These are phyloP conservation scores for Oryza glaberrima DNA, from an alignment of 176 grass and related monocot genomes.

Conservation along the genomic window DNA sequence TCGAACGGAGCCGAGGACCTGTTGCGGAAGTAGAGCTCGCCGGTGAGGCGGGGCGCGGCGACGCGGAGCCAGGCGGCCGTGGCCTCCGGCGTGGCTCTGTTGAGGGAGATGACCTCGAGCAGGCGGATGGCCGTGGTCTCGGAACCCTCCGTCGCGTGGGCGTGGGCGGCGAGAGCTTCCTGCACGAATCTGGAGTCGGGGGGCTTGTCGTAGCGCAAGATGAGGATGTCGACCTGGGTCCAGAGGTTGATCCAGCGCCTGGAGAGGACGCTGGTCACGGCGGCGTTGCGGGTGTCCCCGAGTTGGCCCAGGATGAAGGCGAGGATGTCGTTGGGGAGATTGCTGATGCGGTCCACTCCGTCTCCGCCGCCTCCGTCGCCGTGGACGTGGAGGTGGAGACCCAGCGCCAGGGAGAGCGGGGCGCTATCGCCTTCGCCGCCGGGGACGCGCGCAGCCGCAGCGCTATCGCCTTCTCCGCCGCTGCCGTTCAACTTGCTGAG, in stretches of 20 bases:
- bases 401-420: background rate
- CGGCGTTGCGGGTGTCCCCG: background rate
- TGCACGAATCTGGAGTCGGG: background rate
- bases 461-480: background rate
- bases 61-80: background rate
- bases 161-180: background rate
- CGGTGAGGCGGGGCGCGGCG: conserved; percentile 3
- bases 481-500: too few species aligned
- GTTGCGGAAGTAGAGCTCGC: background rate
- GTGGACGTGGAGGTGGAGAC: too few species aligned
- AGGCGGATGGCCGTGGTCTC: background rate
- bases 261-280: background rate
- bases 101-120: background rate
- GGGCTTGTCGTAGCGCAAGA: background rate
- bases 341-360: background rate
- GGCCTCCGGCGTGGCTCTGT: background rate
- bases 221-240: background rate
- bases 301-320: background rate
- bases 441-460: too few species aligned
- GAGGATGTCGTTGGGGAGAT: background rate
- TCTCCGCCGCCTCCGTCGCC: background rate
- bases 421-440: too few species aligned
- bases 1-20: background rate
- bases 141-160: background rate
- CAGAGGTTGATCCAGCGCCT: background rate